Conservation (phyloP, 768 basidiomycete genomes). For the Tricholoma matsutake region DNA sequence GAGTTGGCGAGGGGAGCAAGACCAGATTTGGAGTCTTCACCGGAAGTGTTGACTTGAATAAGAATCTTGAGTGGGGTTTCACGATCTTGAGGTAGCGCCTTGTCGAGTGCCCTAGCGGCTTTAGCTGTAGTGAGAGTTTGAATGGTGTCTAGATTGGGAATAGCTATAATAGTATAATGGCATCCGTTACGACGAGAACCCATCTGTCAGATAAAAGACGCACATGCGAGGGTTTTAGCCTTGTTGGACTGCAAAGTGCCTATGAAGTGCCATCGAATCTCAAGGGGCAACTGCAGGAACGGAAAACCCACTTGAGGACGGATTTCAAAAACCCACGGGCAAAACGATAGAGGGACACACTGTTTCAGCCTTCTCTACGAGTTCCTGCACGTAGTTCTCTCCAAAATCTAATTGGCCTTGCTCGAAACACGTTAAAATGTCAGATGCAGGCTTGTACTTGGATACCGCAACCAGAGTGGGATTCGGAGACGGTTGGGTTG, state of each 20-base stretch:
- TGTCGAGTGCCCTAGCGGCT: constrained; percentile 76
- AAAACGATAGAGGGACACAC: constrained; percentile 31
- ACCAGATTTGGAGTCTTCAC: constrained; percentile 90
- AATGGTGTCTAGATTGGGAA: constrained; percentile 83
- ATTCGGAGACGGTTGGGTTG: constrained; percentile 25
- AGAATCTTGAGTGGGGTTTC: constrained; percentile 69
- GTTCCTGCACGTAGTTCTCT: constrained; percentile 95
- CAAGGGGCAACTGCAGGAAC: constrained; percentile 64
- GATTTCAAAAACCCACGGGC: neutral
- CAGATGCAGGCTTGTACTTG: constrained; percentile 87
- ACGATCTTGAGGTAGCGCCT: constrained; percentile 58
- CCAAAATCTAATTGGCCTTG: constrained; percentile 89
- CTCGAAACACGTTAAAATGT: constrained; percentile 81
- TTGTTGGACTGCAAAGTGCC: constrained; percentile 94
- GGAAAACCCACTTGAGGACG: constrained; percentile 4
- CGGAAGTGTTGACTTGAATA: constrained; percentile 93
- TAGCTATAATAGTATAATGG: constrained; percentile 44
- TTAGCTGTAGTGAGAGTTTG: constrained; percentile 86
- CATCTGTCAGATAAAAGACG: constrained; percentile 6
- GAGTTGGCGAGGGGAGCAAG: constrained; percentile 50
- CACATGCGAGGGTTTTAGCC: constrained; percentile 84
- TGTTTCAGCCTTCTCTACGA: constrained; percentile 79
- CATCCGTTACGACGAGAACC: neutral
- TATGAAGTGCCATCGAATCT: constrained; percentile 97
- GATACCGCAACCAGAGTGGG: constrained; percentile 93